These are phyloP conservation scores for Backusella macrospora DNA, from an alignment of 192 early-diverging fungal species.

Conservation along the genomic window DNA sequence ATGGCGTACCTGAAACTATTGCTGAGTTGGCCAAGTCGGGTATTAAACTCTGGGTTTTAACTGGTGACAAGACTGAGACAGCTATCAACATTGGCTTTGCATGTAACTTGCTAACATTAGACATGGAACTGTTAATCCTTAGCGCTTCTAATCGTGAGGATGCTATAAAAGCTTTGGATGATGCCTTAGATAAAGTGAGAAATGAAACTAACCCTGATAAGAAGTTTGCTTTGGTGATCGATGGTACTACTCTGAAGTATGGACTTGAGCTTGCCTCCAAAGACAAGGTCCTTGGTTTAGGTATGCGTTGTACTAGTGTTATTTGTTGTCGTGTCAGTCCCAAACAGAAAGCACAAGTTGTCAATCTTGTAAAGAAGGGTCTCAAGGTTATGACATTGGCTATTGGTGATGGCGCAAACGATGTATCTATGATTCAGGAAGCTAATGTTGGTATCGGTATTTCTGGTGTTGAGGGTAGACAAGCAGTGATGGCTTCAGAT, in stretches of 20 bases:
- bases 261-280: conserved; percentile 67
- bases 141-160: conserved; percentile 56
- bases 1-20: conserved; percentile 96
- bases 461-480: conserved; percentile 91
- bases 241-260: conserved; percentile 85
- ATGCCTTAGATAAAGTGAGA: conserved; percentile 63
- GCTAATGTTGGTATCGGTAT: conserved; percentile 96
- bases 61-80: conserved; percentile 97
- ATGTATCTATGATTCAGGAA: conserved; percentile 98
- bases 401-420: conserved; percentile 97
- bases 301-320: conserved; percentile 83
- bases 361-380: conserved; percentile 82
- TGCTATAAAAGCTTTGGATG: conserved; percentile 67
- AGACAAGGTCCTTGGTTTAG: conserved; percentile 68
- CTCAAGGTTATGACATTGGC: conserved; percentile 87
- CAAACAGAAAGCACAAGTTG: conserved; percentile 94
- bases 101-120: conserved; percentile 82
- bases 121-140: conserved; percentile 86
- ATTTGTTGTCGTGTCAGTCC: conserved; percentile 96
- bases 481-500: conserved; percentile 92
- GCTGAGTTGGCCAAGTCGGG: conserved; percentile 80
- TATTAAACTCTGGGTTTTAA: conserved; percentile 96
- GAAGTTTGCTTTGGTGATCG: conserved; percentile 79
- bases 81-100: conserved; percentile 98
- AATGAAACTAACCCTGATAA: conserved; percentile 35